Evolutionary conservation across 176 grass and related monocot species (phyloP), one percentile per base, ranked within the genome.

Genomic region (Phoenix dactylifera): DNA sequence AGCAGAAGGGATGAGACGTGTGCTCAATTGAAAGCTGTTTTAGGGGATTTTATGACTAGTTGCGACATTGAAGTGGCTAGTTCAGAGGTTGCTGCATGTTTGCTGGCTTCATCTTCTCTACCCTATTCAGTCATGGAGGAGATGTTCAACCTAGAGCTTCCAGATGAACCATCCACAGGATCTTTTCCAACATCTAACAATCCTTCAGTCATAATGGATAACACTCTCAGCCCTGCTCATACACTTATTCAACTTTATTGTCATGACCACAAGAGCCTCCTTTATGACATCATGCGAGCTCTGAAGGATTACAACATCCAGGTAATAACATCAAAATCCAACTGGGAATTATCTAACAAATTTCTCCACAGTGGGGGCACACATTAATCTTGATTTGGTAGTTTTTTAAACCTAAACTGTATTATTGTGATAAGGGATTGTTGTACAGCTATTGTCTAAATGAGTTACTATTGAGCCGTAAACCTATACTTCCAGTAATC

Each of bases 291-390:
- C 14, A 68, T 68, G 65, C 35, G 52, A 57, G 35, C 65, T 9
- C 65, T 68, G 7, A 68, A 68, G 24, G 65, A 68, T 44, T 68
- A 68, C 52, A 68, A 68, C 26, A 16, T 68, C 26, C 65, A 68
- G 65, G 65, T 68, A 67, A 54, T 28, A 22, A 29, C 35, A 44
- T 44, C 35, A 44, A 44, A 44, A 44, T 14, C 35, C 35, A 44
- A 44, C 35, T 0, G 2, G 35, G 35, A 14, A 44, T 44, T 12
- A 44, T 14, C 35, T 44, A 12, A 44, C 9, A 44, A 44, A 44
- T 44, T 44, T 44, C 9, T 44, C 35, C 10, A 1, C 2, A 2
- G 10, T 12, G 35, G 35, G 35, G 35, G 9, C 9, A 44, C 0
- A 12, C 7, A 44, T 44, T 12, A 20, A 20, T 20, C 20, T 20